Evolutionary conservation across 495 filamentous ascomycete genomes (phyloP).

Genomic region (Mytilinidion resinicola): DNA sequence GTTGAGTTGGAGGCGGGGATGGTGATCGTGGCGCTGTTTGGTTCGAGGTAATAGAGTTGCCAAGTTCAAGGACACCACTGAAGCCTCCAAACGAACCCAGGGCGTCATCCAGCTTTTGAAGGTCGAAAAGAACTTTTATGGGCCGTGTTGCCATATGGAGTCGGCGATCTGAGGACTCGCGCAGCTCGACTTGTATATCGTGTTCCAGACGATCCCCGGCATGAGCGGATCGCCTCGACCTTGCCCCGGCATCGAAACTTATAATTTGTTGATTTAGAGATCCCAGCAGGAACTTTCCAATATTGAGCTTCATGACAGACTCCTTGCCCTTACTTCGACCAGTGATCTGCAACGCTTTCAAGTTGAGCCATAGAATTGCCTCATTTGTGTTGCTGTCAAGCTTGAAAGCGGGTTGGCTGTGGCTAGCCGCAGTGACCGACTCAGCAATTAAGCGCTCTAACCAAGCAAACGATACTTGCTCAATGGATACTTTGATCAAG

Average conservation of each 20-base stretch:
- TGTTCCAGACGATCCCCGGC: slow-evolving; percentile 5
- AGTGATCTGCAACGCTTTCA: slow-evolving; percentile 5
- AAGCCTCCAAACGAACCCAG: slow-evolving; percentile 86
- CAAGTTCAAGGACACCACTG: slow-evolving; percentile 82
- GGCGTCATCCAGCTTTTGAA: slow-evolving; percentile 77
- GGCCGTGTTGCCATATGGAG: slow-evolving; percentile 77
- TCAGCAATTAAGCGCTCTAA: slow-evolving; percentile 18
- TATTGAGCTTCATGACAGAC: slow-evolving; percentile 25
- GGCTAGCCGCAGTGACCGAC: neutral
- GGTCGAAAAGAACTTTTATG: slow-evolving; percentile 67
- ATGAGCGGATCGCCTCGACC: slow-evolving; percentile 13
- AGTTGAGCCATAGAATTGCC: slow-evolving; percentile 14
- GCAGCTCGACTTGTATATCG: slow-evolving; percentile 20
- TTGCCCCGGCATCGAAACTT: slow-evolving; percentile 37
- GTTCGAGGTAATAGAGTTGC: slow-evolving; percentile 73
- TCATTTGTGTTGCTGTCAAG: slow-evolving; percentile 19
- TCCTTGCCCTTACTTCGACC: slow-evolving; percentile 10
- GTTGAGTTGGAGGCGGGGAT: slow-evolving; percentile 31
- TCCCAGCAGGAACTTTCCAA: slow-evolving; percentile 67
- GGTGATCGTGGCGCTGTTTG: slow-evolving; percentile 44
- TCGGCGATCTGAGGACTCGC: slow-evolving; percentile 24
- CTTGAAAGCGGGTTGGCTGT: neutral
- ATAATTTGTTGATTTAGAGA: slow-evolving; percentile 60
- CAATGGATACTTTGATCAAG: slow-evolving; percentile 11
- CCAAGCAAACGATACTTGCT: slow-evolving; percentile 15